These are phyloP conservation scores for Lentinus brumalis DNA, from an alignment of 768 basidiomycete genomes.

Conservation along the genomic window DNA sequence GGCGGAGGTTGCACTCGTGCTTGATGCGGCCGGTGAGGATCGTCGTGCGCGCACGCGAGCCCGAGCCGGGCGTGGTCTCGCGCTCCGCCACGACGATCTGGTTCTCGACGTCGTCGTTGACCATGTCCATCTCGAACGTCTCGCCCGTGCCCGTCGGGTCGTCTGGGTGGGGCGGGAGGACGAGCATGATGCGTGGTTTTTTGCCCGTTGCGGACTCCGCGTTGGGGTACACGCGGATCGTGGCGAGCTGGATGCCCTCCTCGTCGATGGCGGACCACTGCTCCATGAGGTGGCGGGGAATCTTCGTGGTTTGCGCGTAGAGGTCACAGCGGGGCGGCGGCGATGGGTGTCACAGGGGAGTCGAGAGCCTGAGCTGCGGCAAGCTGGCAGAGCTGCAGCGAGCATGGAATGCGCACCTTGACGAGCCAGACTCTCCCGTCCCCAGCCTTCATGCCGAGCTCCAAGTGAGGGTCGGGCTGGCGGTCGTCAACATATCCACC, in stretches of 20 bases:
- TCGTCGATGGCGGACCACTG: slow-evolving; percentile 77
- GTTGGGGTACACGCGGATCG: slow-evolving; percentile 75
- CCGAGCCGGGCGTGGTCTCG: slow-evolving; percentile 58
- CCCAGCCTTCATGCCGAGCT: slow-evolving; percentile 75
- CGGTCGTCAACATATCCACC: slow-evolving; percentile 55
- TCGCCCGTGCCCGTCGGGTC: slow-evolving; percentile 47
- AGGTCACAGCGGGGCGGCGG: background rate
- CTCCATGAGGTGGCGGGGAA: slow-evolving; percentile 85
- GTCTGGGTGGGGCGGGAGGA: slow-evolving; percentile 58
- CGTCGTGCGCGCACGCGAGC: slow-evolving; percentile 67
- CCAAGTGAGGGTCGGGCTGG: slow-evolving; percentile 80
- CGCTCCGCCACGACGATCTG: slow-evolving; percentile 85
- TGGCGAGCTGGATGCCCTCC: slow-evolving; percentile 81
- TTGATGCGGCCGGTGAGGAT: slow-evolving; percentile 80
- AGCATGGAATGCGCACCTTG: slow-evolving; percentile 53
- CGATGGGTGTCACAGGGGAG: background rate
- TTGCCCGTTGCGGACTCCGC: slow-evolving; percentile 44
- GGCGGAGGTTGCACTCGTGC: slow-evolving; percentile 77
- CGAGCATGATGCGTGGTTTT: slow-evolving; percentile 65
- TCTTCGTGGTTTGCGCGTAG: slow-evolving; percentile 42
- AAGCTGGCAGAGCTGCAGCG: background rate
- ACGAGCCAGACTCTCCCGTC: slow-evolving; percentile 83
- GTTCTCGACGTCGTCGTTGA: slow-evolving; percentile 82
- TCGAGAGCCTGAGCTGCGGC: background rate
- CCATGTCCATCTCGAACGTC: slow-evolving; percentile 87